Base-by-base conservation (phyloP, 2,329 filamentous ascomycete genomes). In the Diaporthe sp. region DNA sequence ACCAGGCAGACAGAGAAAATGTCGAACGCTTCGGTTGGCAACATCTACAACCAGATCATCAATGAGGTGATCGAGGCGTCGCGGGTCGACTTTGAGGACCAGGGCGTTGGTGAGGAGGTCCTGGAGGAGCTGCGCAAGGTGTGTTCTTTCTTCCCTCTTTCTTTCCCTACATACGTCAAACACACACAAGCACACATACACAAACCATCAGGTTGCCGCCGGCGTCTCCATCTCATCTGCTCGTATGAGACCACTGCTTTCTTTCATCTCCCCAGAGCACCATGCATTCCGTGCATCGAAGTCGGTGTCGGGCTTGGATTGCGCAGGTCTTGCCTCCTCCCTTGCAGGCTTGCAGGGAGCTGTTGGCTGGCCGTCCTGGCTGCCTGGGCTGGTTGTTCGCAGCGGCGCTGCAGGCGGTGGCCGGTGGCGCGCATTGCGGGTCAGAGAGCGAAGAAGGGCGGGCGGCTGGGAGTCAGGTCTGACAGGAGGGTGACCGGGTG, bases 11-110 rank as follows among this genome's bases (percentile, higher is more conserved):
- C 39, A 69, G 17, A 55, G 15, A 55, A 78, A 75, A 92, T 92
- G 90, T 92, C 90, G 75, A 92, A 92, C 83, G 81, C 84, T 62
- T 85, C 86, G 22, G 90, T 92, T 87, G 97, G 97, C 81, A 86
- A 87, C 79, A 93, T 98, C 82, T 99, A 98, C 85, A 89, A 92
- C 85, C 87, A 89, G 81, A 92, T 94, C 84, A 94, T 94, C 82
- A 89, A 93, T 77, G 95, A 97, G 86, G 95, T 99, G 83, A 95
- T 98, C 85, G 93, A 96, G 80, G 94, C 94, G 79, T 98, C 96
- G 82, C 91, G 94, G 82, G 94, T 96, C 82, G 97, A 98, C 86
- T 98, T 99, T 83, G 97, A 99, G 85, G 97, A 99, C 86, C 95
- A 94, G 80, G 97, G 97, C 81, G 94, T 98, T 78, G 95, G 98